phyloP scores from a whole-genome alignment of 208 protist genomes.

The Trypanosoma grayi region DNA sequence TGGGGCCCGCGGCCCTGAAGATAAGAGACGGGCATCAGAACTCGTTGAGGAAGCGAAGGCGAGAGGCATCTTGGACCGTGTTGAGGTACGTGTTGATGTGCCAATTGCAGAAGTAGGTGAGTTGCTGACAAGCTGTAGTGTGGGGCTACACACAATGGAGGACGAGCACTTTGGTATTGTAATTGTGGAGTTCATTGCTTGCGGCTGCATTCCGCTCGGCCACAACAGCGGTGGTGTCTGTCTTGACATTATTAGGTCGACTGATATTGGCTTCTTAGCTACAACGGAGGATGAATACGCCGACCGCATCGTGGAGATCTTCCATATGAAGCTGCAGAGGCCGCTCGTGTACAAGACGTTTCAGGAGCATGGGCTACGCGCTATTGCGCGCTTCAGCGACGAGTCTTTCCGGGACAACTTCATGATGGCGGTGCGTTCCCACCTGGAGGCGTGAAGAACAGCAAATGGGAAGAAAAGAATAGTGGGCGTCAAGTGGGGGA shows the following conservation, averaged over 20 bases:
- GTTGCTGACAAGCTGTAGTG: constrained; percentile 43
- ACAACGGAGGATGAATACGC: constrained; percentile 85
- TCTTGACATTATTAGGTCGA: constrained; percentile 90
- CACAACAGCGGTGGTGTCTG: constrained; percentile 94
- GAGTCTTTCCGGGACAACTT: constrained; percentile 24
- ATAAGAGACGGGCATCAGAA: constrained; percentile 59
- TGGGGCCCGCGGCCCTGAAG: constrained; percentile 68
- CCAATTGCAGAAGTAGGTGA: constrained; percentile 44
- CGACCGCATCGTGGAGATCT: constrained; percentile 55
- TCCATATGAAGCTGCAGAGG: constrained; percentile 29
- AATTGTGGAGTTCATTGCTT: constrained; percentile 96
- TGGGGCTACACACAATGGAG: constrained; percentile 98
- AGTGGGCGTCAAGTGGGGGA: too few species aligned
- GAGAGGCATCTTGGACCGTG: constrained; percentile 53
- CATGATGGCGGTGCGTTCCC: constrained; percentile 6
- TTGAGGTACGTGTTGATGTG: constrained; percentile 67
- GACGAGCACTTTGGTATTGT: constrained; percentile 99
- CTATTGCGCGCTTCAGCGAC: constrained; percentile 25
- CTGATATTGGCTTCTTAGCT: constrained; percentile 84
- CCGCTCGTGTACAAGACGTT: constrained; percentile 30
- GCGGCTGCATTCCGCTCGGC: constrained; percentile 90
- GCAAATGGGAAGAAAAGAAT: too few species aligned
- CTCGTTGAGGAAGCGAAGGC: constrained; percentile 38
- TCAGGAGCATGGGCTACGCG: constrained; percentile 29
- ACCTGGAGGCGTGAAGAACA: constrained; percentile 11